phyloP scores from a whole-genome alignment of 495 filamentous ascomycete genomes.

The Amniculicola lignicola region DNA sequence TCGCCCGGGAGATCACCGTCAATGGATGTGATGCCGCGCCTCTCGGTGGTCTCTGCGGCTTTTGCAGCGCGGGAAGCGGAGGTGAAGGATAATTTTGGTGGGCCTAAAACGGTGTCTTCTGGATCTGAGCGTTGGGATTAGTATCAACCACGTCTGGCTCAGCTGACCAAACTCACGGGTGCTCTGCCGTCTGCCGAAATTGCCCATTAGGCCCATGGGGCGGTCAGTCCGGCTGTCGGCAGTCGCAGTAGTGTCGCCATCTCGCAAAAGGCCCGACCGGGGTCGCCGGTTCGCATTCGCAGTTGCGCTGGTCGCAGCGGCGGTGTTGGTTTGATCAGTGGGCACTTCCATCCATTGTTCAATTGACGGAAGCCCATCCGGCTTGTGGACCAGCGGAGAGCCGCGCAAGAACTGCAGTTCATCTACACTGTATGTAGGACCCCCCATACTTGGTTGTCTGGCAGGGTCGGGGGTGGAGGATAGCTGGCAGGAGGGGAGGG shows the following conservation, averaged over 20 bases:
- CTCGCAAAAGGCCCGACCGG: slow-evolving; percentile 10
- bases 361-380: slow-evolving; percentile 72
- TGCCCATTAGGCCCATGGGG: slow-evolving; percentile 41
- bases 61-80: slow-evolving; percentile 59
- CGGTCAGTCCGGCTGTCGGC: slow-evolving; percentile 25
- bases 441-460: slow-evolving; percentile 27
- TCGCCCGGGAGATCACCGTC: slow-evolving; percentile 24
- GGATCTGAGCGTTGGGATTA: slow-evolving; percentile 45
- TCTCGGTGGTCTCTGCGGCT: slow-evolving; percentile 13
- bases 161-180: slow-evolving; percentile 44
- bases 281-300: slow-evolving; percentile 7
- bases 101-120: slow-evolving; percentile 86
- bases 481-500: not conserved
- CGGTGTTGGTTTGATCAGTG: slow-evolving; percentile 22
- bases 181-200: slow-evolving; percentile 62
- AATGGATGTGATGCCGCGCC: slow-evolving; percentile 5
- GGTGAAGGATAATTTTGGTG: slow-evolving; percentile 80
- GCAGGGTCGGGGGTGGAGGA: not conserved
- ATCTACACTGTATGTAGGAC: slow-evolving; percentile 65
- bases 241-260: slow-evolving; percentile 11
- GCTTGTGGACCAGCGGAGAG: slow-evolving; percentile 83
- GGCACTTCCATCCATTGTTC: slow-evolving; percentile 92
- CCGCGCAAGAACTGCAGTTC: slow-evolving; percentile 72
- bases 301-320: slow-evolving; percentile 2
- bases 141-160: not conserved